Conservation (phyloP, 805 yeast species). For the Candida alai region DNA sequence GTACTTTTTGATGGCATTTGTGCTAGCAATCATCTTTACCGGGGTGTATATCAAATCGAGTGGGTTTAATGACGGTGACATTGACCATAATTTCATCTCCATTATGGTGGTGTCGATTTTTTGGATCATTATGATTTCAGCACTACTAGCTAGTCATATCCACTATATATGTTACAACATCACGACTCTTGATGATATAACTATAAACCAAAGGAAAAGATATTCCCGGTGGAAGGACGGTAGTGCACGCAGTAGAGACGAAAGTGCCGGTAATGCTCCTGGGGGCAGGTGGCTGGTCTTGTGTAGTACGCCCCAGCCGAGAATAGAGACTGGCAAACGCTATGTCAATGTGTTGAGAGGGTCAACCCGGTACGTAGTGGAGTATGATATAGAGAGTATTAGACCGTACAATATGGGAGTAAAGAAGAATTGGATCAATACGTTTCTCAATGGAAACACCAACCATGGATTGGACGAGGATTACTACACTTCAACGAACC, state of each 20-base stretch:
- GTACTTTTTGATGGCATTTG: conserved; percentile 32
- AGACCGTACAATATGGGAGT: conserved; percentile 37
- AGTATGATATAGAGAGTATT: conserved; percentile 25
- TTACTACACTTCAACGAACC: conserved; percentile 11
- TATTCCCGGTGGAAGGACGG: conserved; percentile 21
- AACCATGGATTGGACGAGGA: conserved; percentile 13
- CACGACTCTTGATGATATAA: conserved; percentile 59
- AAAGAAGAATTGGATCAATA: conserved; percentile 32
- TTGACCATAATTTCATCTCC: conserved; percentile 48
- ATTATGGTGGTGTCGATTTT: conserved; percentile 42
- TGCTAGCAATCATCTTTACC: conserved; percentile 24
- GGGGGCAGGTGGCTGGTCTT: too few species aligned
- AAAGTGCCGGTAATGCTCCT: too few species aligned
- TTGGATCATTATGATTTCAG: conserved; percentile 43
- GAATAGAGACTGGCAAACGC: conserved; percentile 30
- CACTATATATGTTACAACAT: conserved; percentile 44
- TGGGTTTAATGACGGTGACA: conserved; percentile 11
- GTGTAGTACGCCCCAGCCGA: conserved; percentile 7
- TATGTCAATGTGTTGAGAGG: conserved; percentile 40
- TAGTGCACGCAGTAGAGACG: too few species aligned
- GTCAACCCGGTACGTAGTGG: conserved; percentile 34
- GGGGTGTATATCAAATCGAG: conserved; percentile 20
- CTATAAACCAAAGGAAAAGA: conserved; percentile 26
- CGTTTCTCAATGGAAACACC: conserved; percentile 23
- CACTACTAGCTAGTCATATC: conserved; percentile 41